phyloP scores from a whole-genome alignment of 176 grass and related monocot genomes.

The Paspalum notatum region DNA sequence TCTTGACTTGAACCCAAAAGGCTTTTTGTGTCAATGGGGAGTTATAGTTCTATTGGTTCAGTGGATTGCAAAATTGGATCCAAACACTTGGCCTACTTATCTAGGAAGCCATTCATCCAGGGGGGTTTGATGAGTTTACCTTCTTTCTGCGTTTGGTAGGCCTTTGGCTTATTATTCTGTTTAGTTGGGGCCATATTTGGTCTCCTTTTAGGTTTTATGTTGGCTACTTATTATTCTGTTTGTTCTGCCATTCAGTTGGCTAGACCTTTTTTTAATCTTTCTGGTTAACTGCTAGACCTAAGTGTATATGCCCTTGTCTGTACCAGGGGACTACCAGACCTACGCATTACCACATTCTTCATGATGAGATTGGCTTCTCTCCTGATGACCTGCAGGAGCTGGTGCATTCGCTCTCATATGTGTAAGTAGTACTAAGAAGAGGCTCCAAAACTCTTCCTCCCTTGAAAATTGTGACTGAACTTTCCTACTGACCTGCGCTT shows the following conservation, averaged over 20 bases:
- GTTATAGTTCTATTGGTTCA: not conserved
- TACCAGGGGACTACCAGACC: conserved; percentile 69
- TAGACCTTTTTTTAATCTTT: not conserved
- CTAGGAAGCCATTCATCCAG: no score
- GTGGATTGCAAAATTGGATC: not conserved
- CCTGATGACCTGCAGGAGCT: conserved; percentile 58
- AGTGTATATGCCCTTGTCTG: not conserved
- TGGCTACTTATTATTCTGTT: no score
- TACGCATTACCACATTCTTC: conserved; percentile 63
- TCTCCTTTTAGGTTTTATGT: no score
- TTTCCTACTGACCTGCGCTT: not conserved
- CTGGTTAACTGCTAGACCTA: not conserved
- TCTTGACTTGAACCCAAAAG: not conserved
- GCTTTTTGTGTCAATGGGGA: not conserved
- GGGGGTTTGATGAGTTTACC: no score
- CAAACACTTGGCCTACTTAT: no score
- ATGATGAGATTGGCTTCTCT: conserved; percentile 66
- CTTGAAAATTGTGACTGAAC: not conserved
- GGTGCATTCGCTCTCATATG: conserved; percentile 69
- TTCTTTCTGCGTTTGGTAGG: no score
- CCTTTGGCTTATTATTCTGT: no score
- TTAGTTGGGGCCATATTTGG: no score
- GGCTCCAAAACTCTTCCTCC: not conserved
- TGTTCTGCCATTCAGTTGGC: no score
- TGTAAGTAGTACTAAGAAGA: conserved; percentile 49